phyloP scores from a whole-genome alignment of 345 rosid species.

The Bruguiera sexangula region DNA sequence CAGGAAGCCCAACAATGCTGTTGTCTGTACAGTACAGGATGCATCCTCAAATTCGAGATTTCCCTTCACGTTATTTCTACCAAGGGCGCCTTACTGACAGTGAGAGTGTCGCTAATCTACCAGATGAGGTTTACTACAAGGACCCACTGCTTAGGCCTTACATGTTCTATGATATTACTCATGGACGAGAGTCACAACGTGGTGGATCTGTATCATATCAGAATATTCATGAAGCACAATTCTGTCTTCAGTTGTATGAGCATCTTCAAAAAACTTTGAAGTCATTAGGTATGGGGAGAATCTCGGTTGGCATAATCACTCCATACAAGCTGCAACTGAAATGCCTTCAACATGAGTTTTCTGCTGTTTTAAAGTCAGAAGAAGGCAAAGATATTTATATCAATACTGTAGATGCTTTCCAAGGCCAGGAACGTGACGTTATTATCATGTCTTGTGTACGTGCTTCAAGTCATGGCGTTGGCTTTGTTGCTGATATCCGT shows the following conservation, averaged over 20 bases:
- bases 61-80: constrained; percentile 91
- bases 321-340: constrained; percentile 97
- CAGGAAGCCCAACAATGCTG: constrained; percentile 95
- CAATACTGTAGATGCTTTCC: constrained; percentile 98
- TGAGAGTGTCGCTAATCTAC: constrained; percentile 68
- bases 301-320: constrained; percentile 87
- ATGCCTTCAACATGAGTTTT: constrained; percentile 87
- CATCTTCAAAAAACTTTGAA: constrained; percentile 79
- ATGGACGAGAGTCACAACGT: constrained; percentile 94
- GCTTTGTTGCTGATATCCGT: constrained; percentile 93
- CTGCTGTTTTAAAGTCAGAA: constrained; percentile 68
- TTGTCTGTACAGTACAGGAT: constrained; percentile 96
- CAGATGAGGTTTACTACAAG: constrained; percentile 82
- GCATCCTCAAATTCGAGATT: constrained; percentile 98
- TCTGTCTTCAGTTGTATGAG: constrained; percentile 84
- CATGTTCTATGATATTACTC: constrained; percentile 75
- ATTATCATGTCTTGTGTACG: constrained; percentile 99
- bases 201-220: constrained; percentile 98
- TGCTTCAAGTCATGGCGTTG: constrained; percentile 93
- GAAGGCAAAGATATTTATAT: constrained; percentile 94
- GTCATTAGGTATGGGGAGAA: constrained; percentile 61
- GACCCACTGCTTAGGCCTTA: constrained; percentile 90
- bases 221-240: constrained; percentile 86
- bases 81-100: constrained; percentile 97
- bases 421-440: constrained; percentile 99